phyloP scores from a whole-genome alignment of 495 filamentous ascomycete genomes.

The Talaromyces wortmannii region DNA sequence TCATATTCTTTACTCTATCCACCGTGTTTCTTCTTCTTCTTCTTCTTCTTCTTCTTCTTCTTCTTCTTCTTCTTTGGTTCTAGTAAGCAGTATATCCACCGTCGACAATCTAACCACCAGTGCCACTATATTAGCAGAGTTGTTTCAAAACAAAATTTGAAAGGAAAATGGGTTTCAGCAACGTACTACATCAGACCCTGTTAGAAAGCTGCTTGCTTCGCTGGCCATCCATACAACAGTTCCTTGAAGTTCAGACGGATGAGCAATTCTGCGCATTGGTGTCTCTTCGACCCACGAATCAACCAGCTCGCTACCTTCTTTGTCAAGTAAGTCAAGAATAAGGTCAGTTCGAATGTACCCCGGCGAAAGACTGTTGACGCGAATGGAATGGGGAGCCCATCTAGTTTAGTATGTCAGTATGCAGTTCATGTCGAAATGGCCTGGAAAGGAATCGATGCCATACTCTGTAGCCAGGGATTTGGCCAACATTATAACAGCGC shows the following conservation, averaged over 20 bases:
- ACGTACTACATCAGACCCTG: slow-evolving; percentile 70
- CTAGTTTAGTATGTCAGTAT: neutral
- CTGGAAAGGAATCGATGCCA: neutral
- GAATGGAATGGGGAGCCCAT: slow-evolving; percentile 12
- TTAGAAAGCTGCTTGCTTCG: slow-evolving; percentile 69
- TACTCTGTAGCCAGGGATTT: slow-evolving; percentile 17
- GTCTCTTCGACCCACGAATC: slow-evolving; percentile 21
- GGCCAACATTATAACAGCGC: slow-evolving; percentile 12
- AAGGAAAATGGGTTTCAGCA: too few relatives aligned
- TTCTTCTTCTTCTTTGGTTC: neutral
- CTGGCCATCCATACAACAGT: slow-evolving; percentile 21
- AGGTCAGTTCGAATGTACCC: slow-evolving; percentile 23
- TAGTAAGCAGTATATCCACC: slow-evolving; percentile 1
- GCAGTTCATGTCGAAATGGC: too few relatives aligned
- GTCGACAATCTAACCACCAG: neutral
- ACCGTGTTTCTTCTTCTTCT: neutral
- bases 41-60: neutral
- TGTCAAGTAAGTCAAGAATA: slow-evolving; percentile 15
- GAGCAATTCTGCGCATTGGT: slow-evolving; percentile 15
- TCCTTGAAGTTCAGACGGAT: slow-evolving; percentile 19
- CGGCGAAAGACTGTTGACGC: slow-evolving; percentile 20
- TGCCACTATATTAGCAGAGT: neutral
- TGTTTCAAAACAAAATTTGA: too few relatives aligned
- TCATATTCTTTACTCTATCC: neutral
- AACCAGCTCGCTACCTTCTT: slow-evolving; percentile 6